These are phyloP conservation scores for Paxillus ammoniavirescens DNA, from an alignment of 768 basidiomycete species.

Conservation along the genomic window DNA sequence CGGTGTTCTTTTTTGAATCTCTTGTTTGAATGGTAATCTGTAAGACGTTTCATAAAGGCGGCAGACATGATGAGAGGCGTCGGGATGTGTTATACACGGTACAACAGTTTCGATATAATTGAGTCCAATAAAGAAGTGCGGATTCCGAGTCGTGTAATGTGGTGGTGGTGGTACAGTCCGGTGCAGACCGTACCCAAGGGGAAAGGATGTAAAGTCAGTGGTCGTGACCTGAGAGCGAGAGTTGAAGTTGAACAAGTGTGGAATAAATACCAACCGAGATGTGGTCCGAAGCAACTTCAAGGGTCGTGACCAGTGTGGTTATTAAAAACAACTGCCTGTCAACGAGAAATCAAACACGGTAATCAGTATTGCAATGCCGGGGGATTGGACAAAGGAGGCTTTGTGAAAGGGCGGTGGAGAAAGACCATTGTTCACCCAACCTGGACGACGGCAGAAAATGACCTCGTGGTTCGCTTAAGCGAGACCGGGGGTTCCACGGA, in stretches of 20 bases:
- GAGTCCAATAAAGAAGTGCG: constrained; percentile 16
- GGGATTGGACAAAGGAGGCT: constrained; percentile 14
- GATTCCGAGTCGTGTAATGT: constrained; percentile 15
- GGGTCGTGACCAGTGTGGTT: constrained; percentile 19
- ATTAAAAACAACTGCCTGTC: constrained; percentile 22
- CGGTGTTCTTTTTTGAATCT: constrained; percentile 41
- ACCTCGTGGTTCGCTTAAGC: constrained; percentile 27
- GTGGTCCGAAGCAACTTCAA: constrained; percentile 17
- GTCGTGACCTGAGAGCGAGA: constrained; percentile 7
- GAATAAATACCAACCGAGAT: constrained; percentile 30
- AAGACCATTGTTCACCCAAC: constrained; percentile 26
- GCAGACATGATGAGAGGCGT: constrained; percentile 27
- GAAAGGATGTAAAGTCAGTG: constrained; percentile 12
- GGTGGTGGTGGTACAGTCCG: background rate
- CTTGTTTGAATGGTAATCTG: constrained; percentile 44
- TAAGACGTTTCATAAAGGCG: constrained; percentile 37
- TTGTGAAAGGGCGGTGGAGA: too few species aligned
- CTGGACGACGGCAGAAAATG: constrained; percentile 9
- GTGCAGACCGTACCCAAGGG: background rate
- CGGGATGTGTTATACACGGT: constrained; percentile 1
- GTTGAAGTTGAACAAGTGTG: constrained; percentile 14
- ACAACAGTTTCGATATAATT: constrained; percentile 19
- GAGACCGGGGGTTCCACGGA: background rate
- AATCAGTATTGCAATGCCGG: constrained; percentile 18
- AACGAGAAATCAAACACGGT: constrained; percentile 6